A percentile compares a stretch with the other conserved stretches of the same genome.
Evolutionary conservation across 2,329 filamentous ascomycete genomes (phyloP).

Genomic region (Neopestalotiopsis rosae): DNA sequence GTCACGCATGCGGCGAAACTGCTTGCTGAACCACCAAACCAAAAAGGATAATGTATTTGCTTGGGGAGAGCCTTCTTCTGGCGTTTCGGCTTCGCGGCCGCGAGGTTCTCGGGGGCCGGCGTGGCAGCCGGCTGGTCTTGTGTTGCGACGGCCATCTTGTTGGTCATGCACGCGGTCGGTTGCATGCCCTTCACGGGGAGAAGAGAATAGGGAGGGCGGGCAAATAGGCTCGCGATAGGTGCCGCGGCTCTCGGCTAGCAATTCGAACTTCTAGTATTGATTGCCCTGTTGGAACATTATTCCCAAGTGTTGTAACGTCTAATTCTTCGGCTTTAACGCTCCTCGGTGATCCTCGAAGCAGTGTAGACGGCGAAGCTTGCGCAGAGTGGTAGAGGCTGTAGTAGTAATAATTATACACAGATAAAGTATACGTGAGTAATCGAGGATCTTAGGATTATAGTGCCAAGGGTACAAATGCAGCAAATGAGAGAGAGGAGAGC

Average conservation of each 20-base stretch:
- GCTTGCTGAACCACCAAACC: conserved; percentile 96
- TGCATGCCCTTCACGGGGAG: conserved; percentile 11
- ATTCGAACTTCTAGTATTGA: conserved; percentile 16
- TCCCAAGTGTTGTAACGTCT: not conserved
- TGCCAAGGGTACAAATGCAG: not conserved
- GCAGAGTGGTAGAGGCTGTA: not conserved
- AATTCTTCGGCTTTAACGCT: not conserved
- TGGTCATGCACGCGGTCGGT: conserved; percentile 19
- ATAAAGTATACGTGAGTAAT: not conserved
- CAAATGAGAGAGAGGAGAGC: not conserved
- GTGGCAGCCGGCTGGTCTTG: conserved; percentile 27
- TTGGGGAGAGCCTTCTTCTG: conserved; percentile 48
- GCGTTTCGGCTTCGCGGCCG: conserved; percentile 23
- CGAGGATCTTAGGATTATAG: not conserved
- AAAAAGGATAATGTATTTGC: conserved; percentile 73
- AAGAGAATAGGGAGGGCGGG: not conserved
- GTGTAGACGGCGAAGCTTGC: not conserved
- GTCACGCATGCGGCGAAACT: conserved; percentile 91
- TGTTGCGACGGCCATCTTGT: conserved; percentile 20
- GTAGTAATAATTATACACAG: not conserved
- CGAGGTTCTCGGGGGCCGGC: conserved; percentile 19
- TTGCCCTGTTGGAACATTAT: conserved; percentile 14
- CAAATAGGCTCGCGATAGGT: conserved; percentile 8
- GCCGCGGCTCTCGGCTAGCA: conserved; percentile 16
- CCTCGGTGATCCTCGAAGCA: not conserved